phyloP scores from a whole-genome alignment of 1,139 yeast species.

The Nakaseomyces nivariensis region DNA sequence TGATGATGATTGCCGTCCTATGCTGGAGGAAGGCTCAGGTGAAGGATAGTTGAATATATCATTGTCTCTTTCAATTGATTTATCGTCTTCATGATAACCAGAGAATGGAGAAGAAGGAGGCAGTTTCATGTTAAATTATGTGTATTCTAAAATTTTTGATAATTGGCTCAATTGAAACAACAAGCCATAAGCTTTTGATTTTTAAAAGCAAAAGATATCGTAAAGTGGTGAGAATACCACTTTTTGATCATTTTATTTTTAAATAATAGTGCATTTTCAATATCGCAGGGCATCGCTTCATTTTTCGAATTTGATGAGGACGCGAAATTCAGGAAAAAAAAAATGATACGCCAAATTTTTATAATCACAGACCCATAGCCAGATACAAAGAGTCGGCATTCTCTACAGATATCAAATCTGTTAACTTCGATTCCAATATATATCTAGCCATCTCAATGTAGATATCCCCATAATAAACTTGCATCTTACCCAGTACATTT shows the following conservation, averaged over 20 bases:
- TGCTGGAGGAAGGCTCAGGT: constrained; percentile 46
- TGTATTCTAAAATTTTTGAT: no score
- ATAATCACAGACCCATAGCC: constrained; percentile 43
- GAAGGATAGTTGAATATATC: constrained; percentile 33
- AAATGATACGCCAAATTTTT: neutral
- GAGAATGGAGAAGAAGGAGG: constrained; percentile 9
- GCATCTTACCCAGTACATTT: constrained; percentile 19
- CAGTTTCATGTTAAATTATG: constrained; percentile 1
- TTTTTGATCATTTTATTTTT: no score
- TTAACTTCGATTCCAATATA: constrained; percentile 40
- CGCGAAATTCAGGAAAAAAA: neutral
- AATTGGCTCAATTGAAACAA: no score
- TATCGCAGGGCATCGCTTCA: no score
- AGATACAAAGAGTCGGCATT: constrained; percentile 69
- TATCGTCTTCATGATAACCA: constrained; percentile 2
- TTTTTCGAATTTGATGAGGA: neutral
- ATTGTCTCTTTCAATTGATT: neutral
- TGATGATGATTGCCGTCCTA: constrained; percentile 40
- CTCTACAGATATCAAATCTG: constrained; percentile 55
- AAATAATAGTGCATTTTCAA: no score
- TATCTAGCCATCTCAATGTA: constrained; percentile 64
- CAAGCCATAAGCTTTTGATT: no score
- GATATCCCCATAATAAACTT: constrained; percentile 42
- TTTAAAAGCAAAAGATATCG: no score
- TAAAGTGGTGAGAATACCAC: no score